phyloP scores from a whole-genome alignment of 306 rosid genomes.

The Glycine latifolia region DNA sequence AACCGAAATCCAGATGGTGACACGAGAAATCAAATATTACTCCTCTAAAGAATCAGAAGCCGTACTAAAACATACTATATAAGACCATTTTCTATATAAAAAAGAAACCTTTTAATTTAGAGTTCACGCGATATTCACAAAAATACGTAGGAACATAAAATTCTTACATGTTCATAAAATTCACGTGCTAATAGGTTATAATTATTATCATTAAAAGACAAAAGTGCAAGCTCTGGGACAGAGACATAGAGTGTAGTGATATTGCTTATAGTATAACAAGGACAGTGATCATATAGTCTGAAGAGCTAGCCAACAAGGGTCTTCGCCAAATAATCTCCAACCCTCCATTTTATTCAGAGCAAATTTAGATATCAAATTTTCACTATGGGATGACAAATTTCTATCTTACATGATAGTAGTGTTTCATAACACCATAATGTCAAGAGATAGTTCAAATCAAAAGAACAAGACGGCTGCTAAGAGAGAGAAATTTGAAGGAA shows the following conservation, averaged over 20 bases:
- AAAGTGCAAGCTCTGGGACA: not conserved
- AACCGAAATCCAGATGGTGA: not conserved
- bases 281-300: slow-evolving; percentile 11
- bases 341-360: slow-evolving; percentile 24
- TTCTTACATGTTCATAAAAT: not conserved
- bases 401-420: not conserved
- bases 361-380: slow-evolving; percentile 1
- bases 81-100: not conserved
- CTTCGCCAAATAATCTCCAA: slow-evolving; percentile 12
- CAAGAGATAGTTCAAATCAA: slow-evolving; percentile 10
- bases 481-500: not conserved
- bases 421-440: not conserved
- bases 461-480: not conserved
- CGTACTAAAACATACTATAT: not conserved
- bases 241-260: not conserved
- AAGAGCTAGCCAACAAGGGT: not conserved
- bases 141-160: not conserved
- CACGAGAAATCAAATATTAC: not conserved
- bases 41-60: not conserved
- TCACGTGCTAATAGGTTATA: no score
- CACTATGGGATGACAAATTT: slow-evolving; percentile 10
- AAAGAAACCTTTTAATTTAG: not conserved
- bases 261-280: not conserved
- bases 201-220: not conserved
- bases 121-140: not conserved